These are phyloP conservation scores for Nicotiana rustica DNA, from an alignment of 305 asterid species.

Conservation along the genomic window DNA sequence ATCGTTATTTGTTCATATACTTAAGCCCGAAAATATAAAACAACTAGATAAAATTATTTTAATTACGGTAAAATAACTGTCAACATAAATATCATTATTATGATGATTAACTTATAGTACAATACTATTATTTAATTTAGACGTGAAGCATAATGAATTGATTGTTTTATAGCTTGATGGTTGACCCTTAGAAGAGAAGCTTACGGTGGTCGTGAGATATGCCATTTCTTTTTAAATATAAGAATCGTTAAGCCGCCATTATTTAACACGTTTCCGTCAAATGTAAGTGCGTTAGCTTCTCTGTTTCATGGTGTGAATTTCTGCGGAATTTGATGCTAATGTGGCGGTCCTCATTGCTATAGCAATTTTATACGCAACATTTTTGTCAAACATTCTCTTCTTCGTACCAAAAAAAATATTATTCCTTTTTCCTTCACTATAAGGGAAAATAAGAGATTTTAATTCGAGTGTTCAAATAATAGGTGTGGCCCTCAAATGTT, in stretches of 20 bases:
- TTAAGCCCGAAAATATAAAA: too few relatives aligned
- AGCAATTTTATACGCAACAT: constrained; percentile 1
- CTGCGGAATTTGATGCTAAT: constrained; percentile 21
- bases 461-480: not conserved
- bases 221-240: not conserved
- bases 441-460: not conserved
- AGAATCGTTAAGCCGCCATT: not conserved
- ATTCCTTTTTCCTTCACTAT: not conserved
- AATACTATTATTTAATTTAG: not conserved
- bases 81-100: not conserved
- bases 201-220: not conserved
- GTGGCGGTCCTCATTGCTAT: constrained; percentile 5
- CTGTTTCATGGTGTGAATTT: not conserved
- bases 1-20: too few relatives aligned
- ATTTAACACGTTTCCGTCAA: not conserved
- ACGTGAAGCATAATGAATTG: not conserved
- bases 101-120: not conserved
- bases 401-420: not conserved
- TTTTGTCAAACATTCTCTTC: constrained; percentile 5
- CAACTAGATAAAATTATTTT: too few relatives aligned
- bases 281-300: not conserved
- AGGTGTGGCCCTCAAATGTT: not conserved
- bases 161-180: not conserved
- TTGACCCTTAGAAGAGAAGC: not conserved
- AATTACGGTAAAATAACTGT: not conserved